Conservation (phyloP, 495 filamentous ascomycete species). For the Pseudoneurospora amorphoporcata region DNA sequence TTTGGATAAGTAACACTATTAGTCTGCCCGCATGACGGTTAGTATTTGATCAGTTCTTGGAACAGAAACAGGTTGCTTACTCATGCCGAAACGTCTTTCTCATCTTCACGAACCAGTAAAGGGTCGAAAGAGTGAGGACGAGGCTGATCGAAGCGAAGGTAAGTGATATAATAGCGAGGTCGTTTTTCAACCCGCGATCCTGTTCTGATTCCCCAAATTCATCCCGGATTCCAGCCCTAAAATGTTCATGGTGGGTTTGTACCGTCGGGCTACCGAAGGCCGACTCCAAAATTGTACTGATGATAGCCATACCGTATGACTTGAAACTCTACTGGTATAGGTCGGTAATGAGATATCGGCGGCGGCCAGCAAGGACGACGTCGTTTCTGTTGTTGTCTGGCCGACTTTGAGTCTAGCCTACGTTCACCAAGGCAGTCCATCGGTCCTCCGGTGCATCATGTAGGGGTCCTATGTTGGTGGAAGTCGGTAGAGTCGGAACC, state of each 20-base stretch:
- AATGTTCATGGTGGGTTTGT: not conserved
- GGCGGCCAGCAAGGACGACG: not conserved
- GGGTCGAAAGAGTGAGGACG: slow-evolving; percentile 35
- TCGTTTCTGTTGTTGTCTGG: not conserved
- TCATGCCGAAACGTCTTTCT: slow-evolving; percentile 62
- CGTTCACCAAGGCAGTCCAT: slow-evolving; percentile 6
- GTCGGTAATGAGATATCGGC: not conserved
- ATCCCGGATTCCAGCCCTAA: not conserved
- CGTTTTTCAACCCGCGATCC: not conserved
- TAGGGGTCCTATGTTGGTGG: not conserved
- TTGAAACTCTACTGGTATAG: not conserved
- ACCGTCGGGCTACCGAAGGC: not conserved
- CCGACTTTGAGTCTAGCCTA: slow-evolving; percentile 14
- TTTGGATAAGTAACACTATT: slow-evolving; percentile 60
- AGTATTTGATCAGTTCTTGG: not conserved
- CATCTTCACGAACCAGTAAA: slow-evolving; percentile 71
- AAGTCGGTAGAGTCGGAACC: not conserved
- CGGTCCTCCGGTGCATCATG: slow-evolving; percentile 7
- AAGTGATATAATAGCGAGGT: slow-evolving; percentile 18
- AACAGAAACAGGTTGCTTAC: slow-evolving; percentile 31
- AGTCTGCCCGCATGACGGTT: slow-evolving; percentile 32
- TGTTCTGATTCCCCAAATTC: not conserved
- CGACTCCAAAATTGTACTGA: not conserved
- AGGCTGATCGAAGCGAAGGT: slow-evolving; percentile 41
- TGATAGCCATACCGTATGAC: not conserved